A percentile compares a stretch with the other conserved stretches of the same genome.
Evolutionary conservation across 2,329 filamentous ascomycete genomes (phyloP).

Genomic region (Cercospora canescens): DNA sequence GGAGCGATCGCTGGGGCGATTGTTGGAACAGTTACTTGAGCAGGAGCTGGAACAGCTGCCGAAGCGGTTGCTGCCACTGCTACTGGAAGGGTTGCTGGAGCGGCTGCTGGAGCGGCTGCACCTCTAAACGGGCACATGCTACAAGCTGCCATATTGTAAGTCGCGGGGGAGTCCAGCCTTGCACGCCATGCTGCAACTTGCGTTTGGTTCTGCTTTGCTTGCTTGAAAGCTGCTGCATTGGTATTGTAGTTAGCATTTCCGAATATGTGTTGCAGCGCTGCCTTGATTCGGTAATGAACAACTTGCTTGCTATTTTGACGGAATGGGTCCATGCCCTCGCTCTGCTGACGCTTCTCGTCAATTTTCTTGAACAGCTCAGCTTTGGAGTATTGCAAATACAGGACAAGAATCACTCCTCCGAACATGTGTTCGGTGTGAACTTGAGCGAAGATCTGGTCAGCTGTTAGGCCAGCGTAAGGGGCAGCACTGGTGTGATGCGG

Average conservation of each 20-base stretch:
- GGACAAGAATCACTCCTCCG: background rate
- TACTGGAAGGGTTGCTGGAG: background rate
- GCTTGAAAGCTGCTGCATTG: background rate
- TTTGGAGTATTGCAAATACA: background rate
- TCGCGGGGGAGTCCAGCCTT: background rate
- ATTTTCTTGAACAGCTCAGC: background rate
- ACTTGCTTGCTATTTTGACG: background rate
- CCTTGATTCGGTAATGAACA: background rate
- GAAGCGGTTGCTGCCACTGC: background rate
- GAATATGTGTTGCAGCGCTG: background rate
- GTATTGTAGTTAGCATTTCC: background rate
- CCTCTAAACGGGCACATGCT: too few species aligned
- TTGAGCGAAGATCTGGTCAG: background rate
- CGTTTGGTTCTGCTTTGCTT: background rate
- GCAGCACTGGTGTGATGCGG: background rate
- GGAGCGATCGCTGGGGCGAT: background rate
- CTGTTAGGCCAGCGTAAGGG: background rate
- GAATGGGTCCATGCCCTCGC: background rate
- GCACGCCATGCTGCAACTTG: background rate
- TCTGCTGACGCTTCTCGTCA: background rate
- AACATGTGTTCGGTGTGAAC: background rate
- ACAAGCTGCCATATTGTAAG: background rate
- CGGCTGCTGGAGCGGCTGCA: too few species aligned
- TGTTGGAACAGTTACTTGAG: too few species aligned
- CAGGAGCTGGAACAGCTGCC: background rate